These are phyloP conservation scores for Paramecium sexaurelia DNA, from an alignment of 73 alveolate genomes.

Conservation along the genomic window DNA sequence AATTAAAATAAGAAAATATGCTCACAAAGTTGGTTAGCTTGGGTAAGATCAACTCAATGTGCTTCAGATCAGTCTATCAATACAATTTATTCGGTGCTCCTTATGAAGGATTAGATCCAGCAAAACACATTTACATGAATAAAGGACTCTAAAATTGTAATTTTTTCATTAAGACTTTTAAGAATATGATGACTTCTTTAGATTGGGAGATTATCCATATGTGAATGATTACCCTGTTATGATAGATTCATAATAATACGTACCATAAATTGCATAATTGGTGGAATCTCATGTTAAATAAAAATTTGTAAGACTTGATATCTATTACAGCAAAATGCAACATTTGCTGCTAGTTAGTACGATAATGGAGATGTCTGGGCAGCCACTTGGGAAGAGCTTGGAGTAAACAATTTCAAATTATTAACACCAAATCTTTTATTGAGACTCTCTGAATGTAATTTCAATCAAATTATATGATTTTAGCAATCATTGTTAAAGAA, in stretches of 20 bases:
- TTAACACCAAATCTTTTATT: background rate
- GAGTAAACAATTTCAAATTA: background rate
- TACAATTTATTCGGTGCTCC: conserved; percentile 31
- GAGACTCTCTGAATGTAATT: conserved; percentile 13
- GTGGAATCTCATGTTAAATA: conserved; percentile 25
- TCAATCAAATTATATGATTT: background rate
- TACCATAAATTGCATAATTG: background rate
- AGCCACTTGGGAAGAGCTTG: conserved; percentile 22
- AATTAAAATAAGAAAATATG: background rate
- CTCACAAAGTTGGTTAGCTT: conserved; percentile 9
- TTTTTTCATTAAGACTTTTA: background rate
- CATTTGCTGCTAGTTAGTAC: background rate
- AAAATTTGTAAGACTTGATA: background rate
- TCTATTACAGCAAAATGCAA: conserved; percentile 4
- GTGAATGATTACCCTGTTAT: background rate
- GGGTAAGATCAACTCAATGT: conserved; percentile 2
- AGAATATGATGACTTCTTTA: conserved; percentile 52
- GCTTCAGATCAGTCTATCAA: conserved; percentile 3
- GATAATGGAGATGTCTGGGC: conserved; percentile 5
- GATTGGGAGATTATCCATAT: conserved; percentile 50
- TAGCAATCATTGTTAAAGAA: conserved; percentile 33
- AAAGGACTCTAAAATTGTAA: conserved; percentile 29
- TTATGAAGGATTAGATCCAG: conserved; percentile 51
- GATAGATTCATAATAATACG: background rate
- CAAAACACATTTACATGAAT: conserved; percentile 59